Percentiles rank a stretch among this genome's conserved stretches.
Evolutionary conservation across 371 early-diverging fungal genomes (phyloP).

Genomic region (Antonospora locustae): DNA sequence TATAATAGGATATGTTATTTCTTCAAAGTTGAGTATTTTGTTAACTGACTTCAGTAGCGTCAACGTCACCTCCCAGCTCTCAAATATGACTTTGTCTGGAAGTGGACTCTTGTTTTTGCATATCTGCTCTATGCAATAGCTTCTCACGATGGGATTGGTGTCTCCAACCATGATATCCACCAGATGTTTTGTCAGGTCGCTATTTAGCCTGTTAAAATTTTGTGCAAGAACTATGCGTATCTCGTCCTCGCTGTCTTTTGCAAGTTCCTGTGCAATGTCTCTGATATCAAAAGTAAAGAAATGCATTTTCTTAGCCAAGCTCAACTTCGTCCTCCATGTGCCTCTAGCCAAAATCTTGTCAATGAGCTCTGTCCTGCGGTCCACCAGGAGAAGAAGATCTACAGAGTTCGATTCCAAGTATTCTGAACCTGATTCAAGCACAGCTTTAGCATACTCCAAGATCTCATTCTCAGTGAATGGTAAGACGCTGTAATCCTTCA

Average conservation of each 20-base stretch:
- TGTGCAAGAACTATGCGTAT: slow-evolving; percentile 16
- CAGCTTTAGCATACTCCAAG: slow-evolving; percentile 3
- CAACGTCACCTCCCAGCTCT: slow-evolving; percentile 16
- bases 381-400: slow-evolving; percentile 9
- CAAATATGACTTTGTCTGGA: slow-evolving; percentile 2
- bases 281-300: slow-evolving; percentile 1
- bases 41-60: slow-evolving; percentile 26
- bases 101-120: slow-evolving; percentile 9
- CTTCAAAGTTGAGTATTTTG: slow-evolving; percentile 19
- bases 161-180: slow-evolving; percentile 18
- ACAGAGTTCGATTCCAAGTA: slow-evolving; percentile 13
- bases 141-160: slow-evolving; percentile 10
- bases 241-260: slow-evolving; percentile 24
- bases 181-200: not conserved
- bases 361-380: slow-evolving; percentile 11
- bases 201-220: not conserved
- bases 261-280: not conserved
- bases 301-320: slow-evolving; percentile 8
- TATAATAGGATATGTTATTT: slow-evolving; percentile 14
- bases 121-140: slow-evolving; percentile 3
- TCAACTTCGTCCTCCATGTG: slow-evolving; percentile 27
- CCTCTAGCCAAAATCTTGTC: slow-evolving; percentile 11
- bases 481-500: not conserved
- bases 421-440: slow-evolving; percentile 9
- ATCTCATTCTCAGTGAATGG: slow-evolving; percentile 24